These are phyloP conservation scores for Punctularia strigosozonata DNA, from an alignment of 768 basidiomycete genomes.

Conservation along the genomic window DNA sequence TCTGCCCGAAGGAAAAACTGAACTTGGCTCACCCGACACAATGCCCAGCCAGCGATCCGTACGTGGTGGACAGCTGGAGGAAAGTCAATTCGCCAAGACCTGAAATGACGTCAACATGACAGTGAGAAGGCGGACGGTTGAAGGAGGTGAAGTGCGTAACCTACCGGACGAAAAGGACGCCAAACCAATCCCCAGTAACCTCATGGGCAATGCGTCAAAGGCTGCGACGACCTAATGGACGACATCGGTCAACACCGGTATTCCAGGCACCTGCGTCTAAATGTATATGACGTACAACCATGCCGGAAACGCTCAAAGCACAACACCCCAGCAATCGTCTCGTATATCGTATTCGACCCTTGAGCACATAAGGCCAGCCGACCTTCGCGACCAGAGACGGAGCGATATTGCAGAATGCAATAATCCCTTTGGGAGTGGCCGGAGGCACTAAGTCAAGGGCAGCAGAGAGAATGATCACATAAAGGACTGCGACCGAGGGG, in stretches of 20 bases:
- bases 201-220: slow-evolving; percentile 50
- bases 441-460: slow-evolving; percentile 91
- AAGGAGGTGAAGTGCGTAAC: background rate
- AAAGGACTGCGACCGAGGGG: slow-evolving; percentile 46
- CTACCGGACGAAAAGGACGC: slow-evolving; percentile 83
- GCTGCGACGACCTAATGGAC: slow-evolving; percentile 57
- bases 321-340: slow-evolving; percentile 69
- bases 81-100: slow-evolving; percentile 93
- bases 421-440: slow-evolving; percentile 87
- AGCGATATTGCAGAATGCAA: slow-evolving; percentile 90
- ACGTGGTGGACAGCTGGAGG: slow-evolving; percentile 84
- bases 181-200: slow-evolving; percentile 69
- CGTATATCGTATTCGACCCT: slow-evolving; percentile 75
- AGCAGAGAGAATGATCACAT: slow-evolving; percentile 94
- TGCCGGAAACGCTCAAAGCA: slow-evolving; percentile 64
- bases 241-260: background rate
- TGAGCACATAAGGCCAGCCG: slow-evolving; percentile 85
- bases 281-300: slow-evolving; percentile 51
- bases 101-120: slow-evolving; percentile 16
- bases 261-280: background rate
- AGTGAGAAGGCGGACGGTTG: background rate
- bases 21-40: slow-evolving; percentile 65
- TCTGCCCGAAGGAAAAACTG: too few relatives aligned
- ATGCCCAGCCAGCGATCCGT: slow-evolving; percentile 60
- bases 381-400: slow-evolving; percentile 82